Evolutionary conservation across 2,329 filamentous ascomycete genomes (phyloP).

Genomic region (Amphichorda felina): DNA sequence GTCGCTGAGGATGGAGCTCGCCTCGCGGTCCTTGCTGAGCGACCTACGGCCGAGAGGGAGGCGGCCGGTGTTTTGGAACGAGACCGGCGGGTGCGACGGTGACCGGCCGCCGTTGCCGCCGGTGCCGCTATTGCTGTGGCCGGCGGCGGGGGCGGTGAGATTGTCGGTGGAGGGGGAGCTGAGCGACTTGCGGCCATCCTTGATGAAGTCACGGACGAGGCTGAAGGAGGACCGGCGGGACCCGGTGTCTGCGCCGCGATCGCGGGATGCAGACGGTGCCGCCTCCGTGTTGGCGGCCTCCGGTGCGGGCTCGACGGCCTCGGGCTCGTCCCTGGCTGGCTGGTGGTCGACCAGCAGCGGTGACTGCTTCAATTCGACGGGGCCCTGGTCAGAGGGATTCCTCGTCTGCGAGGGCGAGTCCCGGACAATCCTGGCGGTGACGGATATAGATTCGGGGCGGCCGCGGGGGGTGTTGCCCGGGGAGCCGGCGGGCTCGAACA

Average conservation of each 20-base stretch:
- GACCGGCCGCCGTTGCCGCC: constrained; percentile 18
- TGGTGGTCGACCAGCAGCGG: constrained; percentile 47
- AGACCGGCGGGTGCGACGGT: constrained; percentile 34
- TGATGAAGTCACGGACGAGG: constrained; percentile 49
- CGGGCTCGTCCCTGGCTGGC: background rate
- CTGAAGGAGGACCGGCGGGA: constrained; percentile 46
- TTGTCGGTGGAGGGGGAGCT: constrained; percentile 35
- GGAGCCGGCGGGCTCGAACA: constrained; percentile 32
- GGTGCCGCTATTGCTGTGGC: constrained; percentile 4
- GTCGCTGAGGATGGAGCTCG: constrained; percentile 30
- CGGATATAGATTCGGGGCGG: constrained; percentile 68
- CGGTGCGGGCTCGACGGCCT: background rate
- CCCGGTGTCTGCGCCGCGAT: constrained; percentile 11
- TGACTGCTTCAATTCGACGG: constrained; percentile 43
- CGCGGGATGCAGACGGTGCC: background rate
- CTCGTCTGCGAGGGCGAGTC: constrained; percentile 28
- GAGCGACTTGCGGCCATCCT: constrained; percentile 41
- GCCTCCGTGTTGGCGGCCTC: background rate
- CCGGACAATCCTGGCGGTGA: constrained; percentile 73
- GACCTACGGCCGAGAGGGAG: constrained; percentile 7
- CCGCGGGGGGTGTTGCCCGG: constrained; percentile 26
- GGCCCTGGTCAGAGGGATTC: constrained; percentile 23
- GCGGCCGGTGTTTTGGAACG: constrained; percentile 30
- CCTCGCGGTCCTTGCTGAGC: constrained; percentile 18
- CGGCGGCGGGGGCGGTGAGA: constrained; percentile 10